Evolutionary conservation across 2,329 filamentous ascomycete genomes (phyloP).

Genomic region (Camillea tinctor): DNA sequence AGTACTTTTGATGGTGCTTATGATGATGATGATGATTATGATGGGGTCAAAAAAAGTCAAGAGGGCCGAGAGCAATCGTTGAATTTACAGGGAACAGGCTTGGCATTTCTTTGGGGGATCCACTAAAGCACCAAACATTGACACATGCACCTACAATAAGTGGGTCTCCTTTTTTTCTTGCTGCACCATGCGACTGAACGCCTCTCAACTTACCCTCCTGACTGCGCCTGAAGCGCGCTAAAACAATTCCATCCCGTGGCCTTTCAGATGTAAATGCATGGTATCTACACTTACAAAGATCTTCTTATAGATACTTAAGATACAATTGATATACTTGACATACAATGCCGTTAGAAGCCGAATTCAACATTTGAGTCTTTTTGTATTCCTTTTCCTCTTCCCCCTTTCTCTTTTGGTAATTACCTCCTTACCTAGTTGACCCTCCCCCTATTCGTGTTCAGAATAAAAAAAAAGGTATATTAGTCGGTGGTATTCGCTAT

Average conservation of each 20-base stretch:
- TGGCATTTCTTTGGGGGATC: background rate
- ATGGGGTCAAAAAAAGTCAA: background rate
- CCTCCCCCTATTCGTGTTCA: background rate
- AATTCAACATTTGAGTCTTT: background rate
- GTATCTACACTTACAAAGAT: background rate
- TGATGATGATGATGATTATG: background rate
- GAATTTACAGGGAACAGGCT: background rate
- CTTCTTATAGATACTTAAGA: background rate
- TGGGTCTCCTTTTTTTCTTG: background rate
- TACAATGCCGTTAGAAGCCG: background rate
- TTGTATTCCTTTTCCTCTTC: too few species aligned
- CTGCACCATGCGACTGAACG: background rate
- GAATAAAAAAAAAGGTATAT: background rate
- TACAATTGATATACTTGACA: background rate
- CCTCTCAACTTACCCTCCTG: too few species aligned
- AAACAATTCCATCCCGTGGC: background rate
- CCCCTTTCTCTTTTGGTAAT: too few species aligned
- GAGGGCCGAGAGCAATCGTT: background rate
- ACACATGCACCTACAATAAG: background rate
- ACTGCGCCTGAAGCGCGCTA: background rate
- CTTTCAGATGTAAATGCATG: background rate
- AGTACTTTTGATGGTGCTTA: too few species aligned
- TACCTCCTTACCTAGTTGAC: background rate
- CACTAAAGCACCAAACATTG: background rate
- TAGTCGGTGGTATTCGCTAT: too few species aligned